phyloP scores from a whole-genome alignment of 139 green algal species.

The Volvox reticuliferus region DNA sequence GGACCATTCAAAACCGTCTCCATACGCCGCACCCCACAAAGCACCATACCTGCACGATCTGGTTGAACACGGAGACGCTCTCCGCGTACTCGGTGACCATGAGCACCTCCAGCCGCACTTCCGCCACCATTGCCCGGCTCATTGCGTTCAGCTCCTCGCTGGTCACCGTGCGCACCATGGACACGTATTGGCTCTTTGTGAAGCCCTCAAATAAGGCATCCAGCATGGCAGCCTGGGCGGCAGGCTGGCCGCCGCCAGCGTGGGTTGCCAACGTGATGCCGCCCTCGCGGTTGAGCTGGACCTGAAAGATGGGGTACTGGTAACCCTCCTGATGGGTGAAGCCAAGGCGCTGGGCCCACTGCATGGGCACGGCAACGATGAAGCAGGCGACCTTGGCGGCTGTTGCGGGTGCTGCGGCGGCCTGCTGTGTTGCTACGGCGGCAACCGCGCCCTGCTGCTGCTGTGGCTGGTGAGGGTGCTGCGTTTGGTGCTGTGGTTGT shows the following conservation, averaged over 20 bases:
- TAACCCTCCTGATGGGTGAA: not conserved
- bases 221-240: not conserved
- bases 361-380: conserved; percentile 37
- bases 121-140: not conserved
- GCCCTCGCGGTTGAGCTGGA: conserved; percentile 25
- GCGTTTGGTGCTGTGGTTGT: not conserved
- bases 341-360: conserved; percentile 22
- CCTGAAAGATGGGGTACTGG: conserved; percentile 50
- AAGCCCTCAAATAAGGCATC: conserved; percentile 14
- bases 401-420: not conserved
- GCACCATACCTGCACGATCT: conserved; percentile 28
- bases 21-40: not conserved
- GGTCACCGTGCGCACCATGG: not conserved
- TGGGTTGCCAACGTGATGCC: not conserved
- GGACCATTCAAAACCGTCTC: too few relatives aligned
- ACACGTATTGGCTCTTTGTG: conserved; percentile 39
- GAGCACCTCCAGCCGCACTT: conserved; percentile 15
- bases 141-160: not conserved
- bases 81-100: conserved; percentile 30
- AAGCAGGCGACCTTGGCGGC: conserved; percentile 2
- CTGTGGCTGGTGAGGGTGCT: not conserved
- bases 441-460: not conserved
- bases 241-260: not conserved
- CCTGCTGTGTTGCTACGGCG: not conserved
- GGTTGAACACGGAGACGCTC: conserved; percentile 27